phyloP scores from a whole-genome alignment of 805 yeast species.

The Yarrowia alimentaria region DNA sequence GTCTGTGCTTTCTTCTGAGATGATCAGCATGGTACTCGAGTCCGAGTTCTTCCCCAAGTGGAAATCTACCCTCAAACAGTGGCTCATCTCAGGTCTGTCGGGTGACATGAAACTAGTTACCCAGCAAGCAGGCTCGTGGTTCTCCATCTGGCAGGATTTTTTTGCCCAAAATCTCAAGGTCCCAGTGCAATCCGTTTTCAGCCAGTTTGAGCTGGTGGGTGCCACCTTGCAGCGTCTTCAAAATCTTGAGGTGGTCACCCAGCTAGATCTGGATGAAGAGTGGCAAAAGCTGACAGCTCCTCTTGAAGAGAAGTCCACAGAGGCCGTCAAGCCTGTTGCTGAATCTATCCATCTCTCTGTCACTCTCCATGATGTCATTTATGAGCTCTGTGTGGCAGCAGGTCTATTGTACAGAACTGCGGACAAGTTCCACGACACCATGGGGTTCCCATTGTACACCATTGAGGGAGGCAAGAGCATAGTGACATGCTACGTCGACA shows the following conservation, averaged over 20 bases:
- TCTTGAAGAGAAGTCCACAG: not conserved
- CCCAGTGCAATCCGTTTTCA: not conserved
- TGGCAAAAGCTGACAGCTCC: not conserved
- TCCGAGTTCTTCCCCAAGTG: constrained; percentile 45
- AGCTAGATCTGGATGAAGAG: not conserved
- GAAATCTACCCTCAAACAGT: constrained; percentile 36
- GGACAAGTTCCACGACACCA: constrained; percentile 6
- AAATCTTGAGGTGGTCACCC: not conserved
- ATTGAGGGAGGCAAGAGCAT: constrained; percentile 39
- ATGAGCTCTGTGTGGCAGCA: constrained; percentile 50
- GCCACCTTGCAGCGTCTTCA: not conserved
- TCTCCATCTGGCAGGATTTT: constrained; percentile 38
- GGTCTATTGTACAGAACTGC: constrained; percentile 6
- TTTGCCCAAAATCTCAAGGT: constrained; percentile 33
- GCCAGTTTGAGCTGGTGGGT: constrained; percentile 1
- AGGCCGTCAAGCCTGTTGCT: not conserved
- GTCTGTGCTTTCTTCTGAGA: constrained; percentile 30
- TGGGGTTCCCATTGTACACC: constrained; percentile 11
- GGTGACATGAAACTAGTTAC: not conserved
- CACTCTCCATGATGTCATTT: constrained; percentile 65
- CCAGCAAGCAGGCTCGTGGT: constrained; percentile 34
- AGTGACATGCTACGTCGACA: constrained; percentile 51
- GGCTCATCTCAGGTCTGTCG: constrained; percentile 33
- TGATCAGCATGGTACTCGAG: constrained; percentile 38
- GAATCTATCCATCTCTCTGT: constrained; percentile 23